Conservation (phyloP, 2,329 filamentous ascomycete genomes). For the Penicillium expansum region DNA sequence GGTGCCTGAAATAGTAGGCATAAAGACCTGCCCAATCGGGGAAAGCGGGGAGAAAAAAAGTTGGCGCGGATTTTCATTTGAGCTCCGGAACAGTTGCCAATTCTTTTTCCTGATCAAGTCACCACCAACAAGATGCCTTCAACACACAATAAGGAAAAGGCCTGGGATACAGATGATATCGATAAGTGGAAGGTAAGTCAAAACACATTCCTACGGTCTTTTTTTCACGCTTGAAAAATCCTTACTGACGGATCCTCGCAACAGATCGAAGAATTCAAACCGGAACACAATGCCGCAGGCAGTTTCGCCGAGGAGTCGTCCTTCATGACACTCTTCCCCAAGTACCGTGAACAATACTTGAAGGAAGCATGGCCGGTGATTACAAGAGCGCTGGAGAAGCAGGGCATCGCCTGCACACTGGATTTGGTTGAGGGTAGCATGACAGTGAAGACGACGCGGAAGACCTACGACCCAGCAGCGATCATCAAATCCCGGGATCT, state of each 20-base stretch:
- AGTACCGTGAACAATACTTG: slow-evolving; percentile 92
- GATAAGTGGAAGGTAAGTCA: slow-evolving; percentile 84
- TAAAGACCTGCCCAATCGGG: slow-evolving; percentile 14
- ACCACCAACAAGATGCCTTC: slow-evolving; percentile 66
- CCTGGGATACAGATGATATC: slow-evolving; percentile 94
- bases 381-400: slow-evolving; percentile 80
- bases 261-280: slow-evolving; percentile 76
- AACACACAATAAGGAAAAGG: slow-evolving; percentile 84
- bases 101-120: slow-evolving; percentile 8
- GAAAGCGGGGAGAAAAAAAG: slow-evolving; percentile 29
- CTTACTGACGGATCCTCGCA: neutral
- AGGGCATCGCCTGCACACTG: slow-evolving; percentile 83
- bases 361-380: slow-evolving; percentile 91
- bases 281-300: slow-evolving; percentile 79
- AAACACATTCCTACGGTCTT: neutral
- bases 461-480: slow-evolving; percentile 86
- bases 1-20: slow-evolving; percentile 5
- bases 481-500: slow-evolving; percentile 93
- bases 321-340: slow-evolving; percentile 81
- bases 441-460: slow-evolving; percentile 91
- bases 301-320: slow-evolving; percentile 91
- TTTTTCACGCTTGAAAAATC: neutral
- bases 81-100: slow-evolving; percentile 17
- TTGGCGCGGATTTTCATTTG: slow-evolving; percentile 26
- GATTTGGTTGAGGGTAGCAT: slow-evolving; percentile 95